These are phyloP conservation scores for Plasmodium coatneyi DNA, from an alignment of 169 alveolate genomes.

Conservation along the genomic window DNA sequence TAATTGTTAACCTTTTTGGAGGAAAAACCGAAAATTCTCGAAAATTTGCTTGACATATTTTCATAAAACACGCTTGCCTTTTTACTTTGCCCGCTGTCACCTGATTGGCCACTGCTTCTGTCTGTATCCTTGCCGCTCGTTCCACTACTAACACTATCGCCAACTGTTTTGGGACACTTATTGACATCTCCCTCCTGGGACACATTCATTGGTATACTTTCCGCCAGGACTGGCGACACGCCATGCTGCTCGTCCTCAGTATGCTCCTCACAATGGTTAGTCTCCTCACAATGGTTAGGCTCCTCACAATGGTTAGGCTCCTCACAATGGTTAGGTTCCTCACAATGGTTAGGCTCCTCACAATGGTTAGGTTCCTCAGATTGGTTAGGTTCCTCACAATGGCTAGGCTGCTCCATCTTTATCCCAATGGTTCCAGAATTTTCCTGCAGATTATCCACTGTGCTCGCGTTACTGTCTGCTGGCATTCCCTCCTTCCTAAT, in stretches of 20 bases:
- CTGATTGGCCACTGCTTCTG: background rate
- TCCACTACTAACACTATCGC: background rate
- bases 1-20: background rate
- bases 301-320: background rate
- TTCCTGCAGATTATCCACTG: background rate
- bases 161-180: background rate
- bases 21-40: background rate
- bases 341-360: background rate
- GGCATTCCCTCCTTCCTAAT: background rate
- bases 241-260: background rate
- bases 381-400: background rate
- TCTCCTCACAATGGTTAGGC: background rate
- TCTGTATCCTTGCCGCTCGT: background rate
- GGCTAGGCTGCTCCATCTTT: background rate
- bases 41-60: slow-evolving; percentile 19
- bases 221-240: background rate
- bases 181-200: background rate
- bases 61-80: slow-evolving; percentile 20
- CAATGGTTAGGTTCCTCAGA: background rate
- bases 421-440: background rate
- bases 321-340: background rate
- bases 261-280: background rate
- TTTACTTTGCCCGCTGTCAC: slow-evolving; percentile 5
- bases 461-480: background rate
- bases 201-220: background rate